These are phyloP conservation scores for Fusarium sp. DNA, from an alignment of 2,329 filamentous ascomycete species.

Conservation along the genomic window DNA sequence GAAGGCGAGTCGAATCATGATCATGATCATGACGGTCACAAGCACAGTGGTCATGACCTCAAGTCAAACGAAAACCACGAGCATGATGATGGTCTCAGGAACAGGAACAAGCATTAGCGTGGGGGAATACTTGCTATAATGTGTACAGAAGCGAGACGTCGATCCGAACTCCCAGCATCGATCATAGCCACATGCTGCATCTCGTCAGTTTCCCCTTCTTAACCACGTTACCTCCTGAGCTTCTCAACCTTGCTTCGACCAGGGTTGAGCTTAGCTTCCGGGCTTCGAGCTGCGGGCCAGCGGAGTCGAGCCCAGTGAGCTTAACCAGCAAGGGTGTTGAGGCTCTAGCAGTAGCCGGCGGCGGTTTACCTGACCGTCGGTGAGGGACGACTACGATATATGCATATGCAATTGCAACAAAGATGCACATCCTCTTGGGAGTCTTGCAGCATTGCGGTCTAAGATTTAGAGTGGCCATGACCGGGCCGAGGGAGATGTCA, in stretches of 20 bases:
- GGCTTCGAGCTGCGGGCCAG: slow-evolving; percentile 13
- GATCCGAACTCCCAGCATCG: slow-evolving; percentile 10
- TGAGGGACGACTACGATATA: slow-evolving; percentile 5
- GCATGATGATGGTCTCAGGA: slow-evolving; percentile 38
- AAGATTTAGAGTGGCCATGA: slow-evolving; percentile 4
- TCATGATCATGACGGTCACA: slow-evolving; percentile 54
- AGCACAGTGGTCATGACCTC: slow-evolving; percentile 42
- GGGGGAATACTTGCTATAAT: slow-evolving; percentile 5
- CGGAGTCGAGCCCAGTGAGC: slow-evolving; percentile 31
- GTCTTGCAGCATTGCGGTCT: background rate
- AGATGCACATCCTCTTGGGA: slow-evolving; percentile 3
- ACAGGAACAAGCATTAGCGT: slow-evolving; percentile 48
- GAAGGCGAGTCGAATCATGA: slow-evolving; percentile 48
- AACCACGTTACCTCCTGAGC: background rate
- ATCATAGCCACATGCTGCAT: slow-evolving; percentile 9
- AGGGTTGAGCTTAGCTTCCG: slow-evolving; percentile 23
- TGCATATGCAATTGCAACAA: slow-evolving; percentile 7
- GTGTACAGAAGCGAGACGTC: slow-evolving; percentile 12
- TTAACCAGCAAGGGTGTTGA: slow-evolving; percentile 12
- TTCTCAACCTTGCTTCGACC: slow-evolving; percentile 16
- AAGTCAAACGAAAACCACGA: slow-evolving; percentile 35
- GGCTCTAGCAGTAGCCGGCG: slow-evolving; percentile 11
- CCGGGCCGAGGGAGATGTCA: slow-evolving; percentile 10
- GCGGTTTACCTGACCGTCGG: slow-evolving; percentile 15
- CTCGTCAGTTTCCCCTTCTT: slow-evolving; percentile 4